These are phyloP conservation scores for Myriosclerotinia duriaeana DNA, from an alignment of 2,329 filamentous ascomycete species.

Conservation along the genomic window DNA sequence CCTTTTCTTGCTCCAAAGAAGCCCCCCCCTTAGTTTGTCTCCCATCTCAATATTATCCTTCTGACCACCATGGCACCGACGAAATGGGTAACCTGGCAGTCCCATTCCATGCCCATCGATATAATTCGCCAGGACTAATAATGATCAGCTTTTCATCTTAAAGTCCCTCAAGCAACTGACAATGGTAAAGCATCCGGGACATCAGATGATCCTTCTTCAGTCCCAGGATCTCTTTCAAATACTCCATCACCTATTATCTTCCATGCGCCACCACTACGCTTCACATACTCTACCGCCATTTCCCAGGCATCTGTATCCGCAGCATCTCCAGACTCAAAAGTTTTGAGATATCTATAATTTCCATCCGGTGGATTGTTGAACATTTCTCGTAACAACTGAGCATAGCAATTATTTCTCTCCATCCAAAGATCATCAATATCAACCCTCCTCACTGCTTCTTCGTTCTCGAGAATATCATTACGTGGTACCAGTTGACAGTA, in stretches of 20 bases:
- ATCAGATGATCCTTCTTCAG: background rate
- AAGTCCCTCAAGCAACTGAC: slow-evolving; percentile 33
- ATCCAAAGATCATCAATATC: slow-evolving; percentile 39
- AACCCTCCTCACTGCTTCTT: background rate
- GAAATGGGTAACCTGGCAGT: slow-evolving; percentile 34
- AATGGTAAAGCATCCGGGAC: slow-evolving; percentile 24
- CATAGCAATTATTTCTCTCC: slow-evolving; percentile 39
- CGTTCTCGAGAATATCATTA: slow-evolving; percentile 37
- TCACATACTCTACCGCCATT: slow-evolving; percentile 46
- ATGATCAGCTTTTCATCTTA: slow-evolving; percentile 23
- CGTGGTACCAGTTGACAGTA: slow-evolving; percentile 53
- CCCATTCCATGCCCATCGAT: slow-evolving; percentile 38
- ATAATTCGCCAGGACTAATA: slow-evolving; percentile 32
- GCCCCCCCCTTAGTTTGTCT: background rate
- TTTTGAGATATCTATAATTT: slow-evolving; percentile 48
- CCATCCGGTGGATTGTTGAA: slow-evolving; percentile 35
- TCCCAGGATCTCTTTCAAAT: slow-evolving; percentile 43
- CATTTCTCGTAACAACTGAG: slow-evolving; percentile 35
- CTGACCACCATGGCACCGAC: slow-evolving; percentile 28
- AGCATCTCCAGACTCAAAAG: slow-evolving; percentile 53
- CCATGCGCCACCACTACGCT: slow-evolving; percentile 46
- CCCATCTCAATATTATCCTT: background rate
- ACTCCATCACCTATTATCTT: slow-evolving; percentile 47
- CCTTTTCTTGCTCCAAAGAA: no score
- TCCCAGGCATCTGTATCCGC: slow-evolving; percentile 50